Evolutionary conservation across 257 asterid genomes (phyloP), one percentile per base, ranked within the genome.

Genomic region (Ilex aquifolium): DNA sequence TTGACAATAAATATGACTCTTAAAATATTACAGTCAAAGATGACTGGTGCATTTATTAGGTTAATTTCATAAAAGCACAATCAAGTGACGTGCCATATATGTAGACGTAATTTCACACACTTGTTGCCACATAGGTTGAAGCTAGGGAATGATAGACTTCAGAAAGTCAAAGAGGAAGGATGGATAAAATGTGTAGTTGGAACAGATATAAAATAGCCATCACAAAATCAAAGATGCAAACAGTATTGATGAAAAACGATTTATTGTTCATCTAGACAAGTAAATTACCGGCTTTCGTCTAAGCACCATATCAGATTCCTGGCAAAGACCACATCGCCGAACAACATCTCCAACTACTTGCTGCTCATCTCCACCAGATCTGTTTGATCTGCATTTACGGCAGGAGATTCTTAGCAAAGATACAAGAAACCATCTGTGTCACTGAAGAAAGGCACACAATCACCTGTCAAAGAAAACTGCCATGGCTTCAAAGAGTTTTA

Each of bases 401-500:
- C 7, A 40, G 11, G 30, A 49, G 55, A 62, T 59, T 76, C 59
- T 76, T 64, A 66, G 31, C 59, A 36, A 58, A 62, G 62, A 67
- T 48, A 49, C 13, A 31, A 30, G 5, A 15, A 21, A 10, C 29
- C 10, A 15, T 69, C 48, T 67, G 56, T 13, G 49, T 21, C 53
- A 44, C 42, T 44, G 52, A 70, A 31, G 27, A n/a, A 59, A 55
- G 17, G 60, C 58, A 64, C 66, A 12, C 5, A 31, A 63, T 65
- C 68, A 92, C 99, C 99, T 89, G 70, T 89, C 95, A 76, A 92
- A 92, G 77, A 87, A 92, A 70, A 85, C 74, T 52, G 74, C 83
- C 99, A 92, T 92, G 66, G 99, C 88, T 72, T 89, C 97, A 61
- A 92, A 82, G 59, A 89, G 85, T 78, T 87, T 89, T 75, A 60